Percentiles rank a stretch among this genome's conserved stretches.
phyloP scores from a whole-genome alignment of 805 yeast genomes.

The Nakazawaea holstii region DNA sequence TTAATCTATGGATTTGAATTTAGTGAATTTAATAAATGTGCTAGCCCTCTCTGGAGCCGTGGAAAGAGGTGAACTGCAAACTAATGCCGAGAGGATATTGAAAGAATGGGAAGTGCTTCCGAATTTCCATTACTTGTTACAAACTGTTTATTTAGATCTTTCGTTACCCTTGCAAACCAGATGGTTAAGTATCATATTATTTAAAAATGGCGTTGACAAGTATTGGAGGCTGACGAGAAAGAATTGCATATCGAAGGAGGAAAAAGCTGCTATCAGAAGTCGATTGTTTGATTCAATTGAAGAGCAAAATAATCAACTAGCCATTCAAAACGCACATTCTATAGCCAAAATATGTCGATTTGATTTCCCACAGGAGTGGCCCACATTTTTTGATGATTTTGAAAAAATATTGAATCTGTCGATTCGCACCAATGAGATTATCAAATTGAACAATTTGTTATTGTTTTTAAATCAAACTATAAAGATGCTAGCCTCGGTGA shows the following conservation, averaged over 20 bases:
- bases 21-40: slow-evolving; percentile 26
- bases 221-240: slow-evolving; percentile 74
- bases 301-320: slow-evolving; percentile 69
- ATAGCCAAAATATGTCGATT: slow-evolving; percentile 70
- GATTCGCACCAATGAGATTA: slow-evolving; percentile 37
- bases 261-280: slow-evolving; percentile 57
- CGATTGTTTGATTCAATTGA: slow-evolving; percentile 51
- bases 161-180: slow-evolving; percentile 60
- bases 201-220: slow-evolving; percentile 82
- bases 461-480: slow-evolving; percentile 71
- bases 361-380: slow-evolving; percentile 91
- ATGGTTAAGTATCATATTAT: slow-evolving; percentile 83
- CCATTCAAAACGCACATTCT: slow-evolving; percentile 82
- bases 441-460: slow-evolving; percentile 57
- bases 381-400: slow-evolving; percentile 64
- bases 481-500: slow-evolving; percentile 66
- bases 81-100: slow-evolving; percentile 63
- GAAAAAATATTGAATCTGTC: slow-evolving; percentile 39
- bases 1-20: slow-evolving; percentile 18
- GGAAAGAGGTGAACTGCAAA: slow-evolving; percentile 47
- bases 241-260: slow-evolving; percentile 51
- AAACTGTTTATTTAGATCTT: slow-evolving; percentile 54
- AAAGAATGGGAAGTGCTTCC: slow-evolving; percentile 62
- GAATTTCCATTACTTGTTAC: slow-evolving; percentile 25
- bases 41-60: slow-evolving; percentile 46